Evolutionary conservation across 164 flowering plant species (phyloP), one percentile per base, ranked within the genome.

Genomic region (Magnolia officinalis): DNA sequence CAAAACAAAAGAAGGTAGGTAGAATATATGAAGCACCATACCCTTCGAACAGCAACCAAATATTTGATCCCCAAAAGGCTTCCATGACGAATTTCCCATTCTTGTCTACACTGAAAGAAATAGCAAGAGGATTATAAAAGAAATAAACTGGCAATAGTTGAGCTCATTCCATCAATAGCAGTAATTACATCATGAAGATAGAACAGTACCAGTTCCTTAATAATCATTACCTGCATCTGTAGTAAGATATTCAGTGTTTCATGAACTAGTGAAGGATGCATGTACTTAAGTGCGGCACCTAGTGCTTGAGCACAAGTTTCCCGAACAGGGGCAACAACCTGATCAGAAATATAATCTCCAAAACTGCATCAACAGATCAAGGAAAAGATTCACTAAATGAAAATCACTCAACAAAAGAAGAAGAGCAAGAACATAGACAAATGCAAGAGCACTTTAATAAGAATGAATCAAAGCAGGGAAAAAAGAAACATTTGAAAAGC

Each of bases 1-100:
- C 4, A 64, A 31, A 10, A n/a, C 10, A 37, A 5, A 31, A 18
- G 66, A 52, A 37, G 26, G 19, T 14, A 69, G 50, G 23, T 10
- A 21, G 63, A 18, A 58, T 1, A 66, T 10, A 21, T 55, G 21
- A 59, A 77, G 69, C 70, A 77, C 72, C 71, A 31, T 73, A 95
- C 98, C 97, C 84, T 88, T 70, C 99, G 83, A 55, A 96, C 99
- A 70, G 99, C 99, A 81, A 96, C 95, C 84, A 96, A 76, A 78
- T 96, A 96, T 83, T 96, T 96, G 78, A 96, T 90, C 61, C 99
- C 99, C 86, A 94, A 82, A 76, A 96, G 95, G 81, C 99, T 94
- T 55, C 99, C 98, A 81, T 96, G 99, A 67, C 99, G 98, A 85
- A 96, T 92, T 84, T 96, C 99, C 99, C 99, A 96, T 80, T 96